These are phyloP conservation scores for Myxozyma kluyveri DNA, from an alignment of 805 yeast genomes.

Conservation along the genomic window DNA sequence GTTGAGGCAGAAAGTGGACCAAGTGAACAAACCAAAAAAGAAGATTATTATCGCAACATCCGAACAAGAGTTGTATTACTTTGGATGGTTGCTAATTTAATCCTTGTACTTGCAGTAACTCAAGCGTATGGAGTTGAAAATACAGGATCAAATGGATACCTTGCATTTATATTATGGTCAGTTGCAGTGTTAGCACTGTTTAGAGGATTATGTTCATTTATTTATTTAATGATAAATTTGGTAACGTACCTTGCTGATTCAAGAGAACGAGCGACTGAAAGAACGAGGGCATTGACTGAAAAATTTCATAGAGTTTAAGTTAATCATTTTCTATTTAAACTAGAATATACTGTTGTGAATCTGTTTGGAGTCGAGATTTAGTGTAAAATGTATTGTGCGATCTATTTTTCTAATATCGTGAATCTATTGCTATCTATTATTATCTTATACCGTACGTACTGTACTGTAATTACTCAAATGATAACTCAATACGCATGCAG, in stretches of 20 bases:
- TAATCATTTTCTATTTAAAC: too few species aligned
- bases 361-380: too few species aligned
- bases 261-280: conserved; percentile 19
- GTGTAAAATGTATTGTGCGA: too few species aligned
- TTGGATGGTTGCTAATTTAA: conserved; percentile 87
- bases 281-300: conserved; percentile 17
- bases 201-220: conserved; percentile 78
- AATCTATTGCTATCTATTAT: too few species aligned
- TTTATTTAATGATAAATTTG: conserved; percentile 54
- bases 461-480: too few species aligned
- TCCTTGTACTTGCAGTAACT: conserved; percentile 71
- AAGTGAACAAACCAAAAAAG: conserved; percentile 53
- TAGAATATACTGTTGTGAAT: too few species aligned
- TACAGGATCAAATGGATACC: conserved; percentile 20
- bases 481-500: too few species aligned
- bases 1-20: conserved; percentile 38
- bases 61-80: conserved; percentile 83
- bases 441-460: too few species aligned
- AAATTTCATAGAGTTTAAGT: conserved; percentile 16
- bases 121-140: conserved; percentile 25
- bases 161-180: conserved; percentile 73
- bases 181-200: conserved; percentile 86
- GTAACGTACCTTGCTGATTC: conserved; percentile 34
- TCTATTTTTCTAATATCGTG: too few species aligned
- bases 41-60: conserved; percentile 83